Evolutionary conservation across 2,329 filamentous ascomycete genomes (phyloP).

Genomic region (Metarhizium robertsii): DNA sequence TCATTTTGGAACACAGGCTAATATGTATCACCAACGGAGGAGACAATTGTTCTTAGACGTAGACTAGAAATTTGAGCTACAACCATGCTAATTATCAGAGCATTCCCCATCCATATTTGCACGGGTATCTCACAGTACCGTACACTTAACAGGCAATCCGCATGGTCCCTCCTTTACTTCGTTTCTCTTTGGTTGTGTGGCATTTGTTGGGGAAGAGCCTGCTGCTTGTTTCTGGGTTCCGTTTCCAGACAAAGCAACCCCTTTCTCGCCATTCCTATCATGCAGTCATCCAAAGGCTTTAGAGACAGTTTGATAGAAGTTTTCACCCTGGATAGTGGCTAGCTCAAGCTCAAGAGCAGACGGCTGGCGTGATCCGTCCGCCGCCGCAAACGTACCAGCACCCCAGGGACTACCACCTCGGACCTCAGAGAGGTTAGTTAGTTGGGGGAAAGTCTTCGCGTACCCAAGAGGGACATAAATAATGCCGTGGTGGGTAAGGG

Average conservation of each 20-base stretch:
- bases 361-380: constrained; percentile 79
- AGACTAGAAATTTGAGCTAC: background rate
- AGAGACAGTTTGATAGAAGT: constrained; percentile 68
- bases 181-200: background rate
- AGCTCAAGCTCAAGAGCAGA: constrained; percentile 64
- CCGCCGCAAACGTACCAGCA: constrained; percentile 76
- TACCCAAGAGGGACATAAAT: constrained; percentile 95
- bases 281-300: constrained; percentile 74
- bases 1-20: no score
- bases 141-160: background rate
- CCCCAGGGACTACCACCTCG: constrained; percentile 89
- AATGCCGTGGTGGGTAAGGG: constrained; percentile 86
- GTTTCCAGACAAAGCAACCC: background rate
- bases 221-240: background rate
- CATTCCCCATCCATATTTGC: background rate
- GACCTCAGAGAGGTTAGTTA: constrained; percentile 67
- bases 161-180: background rate
- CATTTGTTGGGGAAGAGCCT: background rate
- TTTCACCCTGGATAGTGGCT: constrained; percentile 73
- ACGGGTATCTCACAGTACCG: background rate
- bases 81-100: background rate
- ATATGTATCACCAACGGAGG: no score
- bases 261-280: constrained; percentile 33
- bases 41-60: no score
- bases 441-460: constrained; percentile 62